These are phyloP conservation scores for Cutaneotrichosporon sp. DNA, from an alignment of 1,284 basidiomycete genomes.

Conservation along the genomic window DNA sequence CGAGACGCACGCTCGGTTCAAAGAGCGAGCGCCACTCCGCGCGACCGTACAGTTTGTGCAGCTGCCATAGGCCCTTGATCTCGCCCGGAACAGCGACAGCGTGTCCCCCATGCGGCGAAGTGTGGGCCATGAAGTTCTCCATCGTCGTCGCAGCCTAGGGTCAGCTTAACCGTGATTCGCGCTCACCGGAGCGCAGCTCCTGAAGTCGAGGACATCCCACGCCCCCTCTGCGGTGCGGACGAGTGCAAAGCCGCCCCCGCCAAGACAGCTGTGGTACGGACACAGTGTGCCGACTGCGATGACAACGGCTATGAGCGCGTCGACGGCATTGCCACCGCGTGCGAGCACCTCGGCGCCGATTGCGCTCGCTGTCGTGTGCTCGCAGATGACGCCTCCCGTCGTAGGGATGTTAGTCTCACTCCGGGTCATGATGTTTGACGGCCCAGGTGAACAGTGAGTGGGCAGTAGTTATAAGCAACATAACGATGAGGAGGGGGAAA, in stretches of 20 bases:
- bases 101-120: constrained; percentile 17
- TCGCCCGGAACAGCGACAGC: constrained; percentile 39
- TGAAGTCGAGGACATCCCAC: constrained; percentile 29
- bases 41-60: constrained; percentile 28
- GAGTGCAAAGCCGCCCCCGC: constrained; percentile 38
- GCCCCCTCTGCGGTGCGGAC: constrained; percentile 15
- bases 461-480: too few species aligned
- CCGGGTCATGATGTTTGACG: too few species aligned
- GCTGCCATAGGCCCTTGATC: constrained; percentile 25
- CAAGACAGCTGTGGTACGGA: constrained; percentile 52
- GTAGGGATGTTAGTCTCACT: neutral
- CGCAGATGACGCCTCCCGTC: constrained; percentile 6
- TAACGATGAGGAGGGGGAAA: too few species aligned
- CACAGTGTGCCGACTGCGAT: constrained; percentile 53
- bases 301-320: constrained; percentile 41
- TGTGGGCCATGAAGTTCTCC: constrained; percentile 1
- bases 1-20: constrained; percentile 20
- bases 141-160: constrained; percentile 2
- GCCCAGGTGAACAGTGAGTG: too few species aligned
- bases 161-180: neutral
- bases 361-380: constrained; percentile 24
- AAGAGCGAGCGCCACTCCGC: constrained; percentile 28
- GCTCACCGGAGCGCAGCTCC: constrained; percentile 32
- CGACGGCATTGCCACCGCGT: constrained; percentile 31
- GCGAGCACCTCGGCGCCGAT: constrained; percentile 27